These are phyloP conservation scores for Dactylellina drechsleri DNA, from an alignment of 2,329 filamentous ascomycete species.

Conservation along the genomic window DNA sequence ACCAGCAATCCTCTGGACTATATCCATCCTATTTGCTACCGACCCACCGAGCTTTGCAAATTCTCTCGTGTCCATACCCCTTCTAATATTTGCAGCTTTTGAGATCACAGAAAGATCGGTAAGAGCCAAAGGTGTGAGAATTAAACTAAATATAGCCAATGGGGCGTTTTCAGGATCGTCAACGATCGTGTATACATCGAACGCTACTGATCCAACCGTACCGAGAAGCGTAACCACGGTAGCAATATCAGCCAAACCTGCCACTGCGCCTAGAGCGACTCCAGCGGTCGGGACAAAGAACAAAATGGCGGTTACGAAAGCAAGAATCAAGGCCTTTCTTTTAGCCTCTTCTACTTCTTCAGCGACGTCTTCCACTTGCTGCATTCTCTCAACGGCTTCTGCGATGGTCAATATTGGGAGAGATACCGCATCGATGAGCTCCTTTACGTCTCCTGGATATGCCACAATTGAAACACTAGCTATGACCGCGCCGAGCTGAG, in stretches of 20 bases:
- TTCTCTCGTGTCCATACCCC: neutral
- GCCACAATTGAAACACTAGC: neutral
- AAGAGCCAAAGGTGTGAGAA: constrained; percentile 6
- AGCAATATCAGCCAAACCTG: neutral
- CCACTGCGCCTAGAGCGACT: neutral
- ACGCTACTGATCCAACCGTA: neutral
- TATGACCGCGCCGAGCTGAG: neutral
- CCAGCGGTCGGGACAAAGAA: constrained; percentile 6
- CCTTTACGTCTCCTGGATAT: neutral
- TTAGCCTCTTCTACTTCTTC: constrained; percentile 8
- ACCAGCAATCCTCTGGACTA: neutral
- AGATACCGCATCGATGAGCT: constrained; percentile 10
- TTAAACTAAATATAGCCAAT: constrained; percentile 4
- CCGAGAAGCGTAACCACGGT: neutral
- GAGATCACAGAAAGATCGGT: constrained; percentile 2
- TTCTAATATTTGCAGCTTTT: neutral
- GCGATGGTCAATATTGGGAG: constrained; percentile 5
- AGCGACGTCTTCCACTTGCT: neutral
- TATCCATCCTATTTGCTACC: constrained; percentile 2
- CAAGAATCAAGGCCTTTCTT: constrained; percentile 1
- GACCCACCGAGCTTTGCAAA: constrained; percentile 2
- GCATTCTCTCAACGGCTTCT: constrained; percentile 4
- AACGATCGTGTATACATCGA: constrained; percentile 14
- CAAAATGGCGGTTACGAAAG: constrained; percentile 1
- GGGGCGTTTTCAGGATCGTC: constrained; percentile 4